Evolutionary conservation across 2,329 filamentous ascomycete genomes (phyloP).

Genomic region (Rutstroemia sp.): DNA sequence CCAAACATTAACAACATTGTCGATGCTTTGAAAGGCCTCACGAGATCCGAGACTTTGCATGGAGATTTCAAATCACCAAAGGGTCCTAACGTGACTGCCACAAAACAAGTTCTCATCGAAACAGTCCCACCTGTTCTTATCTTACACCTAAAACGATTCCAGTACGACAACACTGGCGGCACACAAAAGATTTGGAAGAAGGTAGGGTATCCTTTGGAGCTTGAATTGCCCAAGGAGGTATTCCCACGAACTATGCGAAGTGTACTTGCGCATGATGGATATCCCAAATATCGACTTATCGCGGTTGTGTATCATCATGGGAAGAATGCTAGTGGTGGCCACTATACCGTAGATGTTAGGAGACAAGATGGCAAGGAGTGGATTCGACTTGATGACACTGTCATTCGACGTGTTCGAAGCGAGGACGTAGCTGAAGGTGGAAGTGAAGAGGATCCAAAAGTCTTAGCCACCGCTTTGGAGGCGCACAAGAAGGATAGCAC

Average conservation of each 20-base stretch:
- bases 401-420: slow-evolving; percentile 74
- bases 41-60: slow-evolving; percentile 74
- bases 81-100: slow-evolving; percentile 69
- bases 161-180: slow-evolving; percentile 81
- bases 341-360: slow-evolving; percentile 96
- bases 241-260: slow-evolving; percentile 68
- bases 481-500: slow-evolving; percentile 51
- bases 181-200: slow-evolving; percentile 99
- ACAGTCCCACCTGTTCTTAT: slow-evolving; percentile 86
- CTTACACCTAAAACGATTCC: slow-evolving; percentile 93
- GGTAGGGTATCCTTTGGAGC: slow-evolving; percentile 86
- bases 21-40: slow-evolving; percentile 81
- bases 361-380: slow-evolving; percentile 93
- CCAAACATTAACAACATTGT: slow-evolving; percentile 83
- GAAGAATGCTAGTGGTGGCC: slow-evolving; percentile 90
- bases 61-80: slow-evolving; percentile 77
- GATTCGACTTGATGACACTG: slow-evolving; percentile 92
- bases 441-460: slow-evolving; percentile 68
- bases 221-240: slow-evolving; percentile 87
- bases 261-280: slow-evolving; percentile 55
- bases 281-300: slow-evolving; percentile 79
- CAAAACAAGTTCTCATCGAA: slow-evolving; percentile 93
- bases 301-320: slow-evolving; percentile 96
- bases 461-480: slow-evolving; percentile 58
- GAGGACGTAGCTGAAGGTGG: slow-evolving; percentile 87